A percentile compares a stretch with the other conserved stretches of the same genome.
These are phyloP conservation scores for Lactifluus echinatus DNA, from an alignment of 768 basidiomycete genomes.

Conservation along the genomic window DNA sequence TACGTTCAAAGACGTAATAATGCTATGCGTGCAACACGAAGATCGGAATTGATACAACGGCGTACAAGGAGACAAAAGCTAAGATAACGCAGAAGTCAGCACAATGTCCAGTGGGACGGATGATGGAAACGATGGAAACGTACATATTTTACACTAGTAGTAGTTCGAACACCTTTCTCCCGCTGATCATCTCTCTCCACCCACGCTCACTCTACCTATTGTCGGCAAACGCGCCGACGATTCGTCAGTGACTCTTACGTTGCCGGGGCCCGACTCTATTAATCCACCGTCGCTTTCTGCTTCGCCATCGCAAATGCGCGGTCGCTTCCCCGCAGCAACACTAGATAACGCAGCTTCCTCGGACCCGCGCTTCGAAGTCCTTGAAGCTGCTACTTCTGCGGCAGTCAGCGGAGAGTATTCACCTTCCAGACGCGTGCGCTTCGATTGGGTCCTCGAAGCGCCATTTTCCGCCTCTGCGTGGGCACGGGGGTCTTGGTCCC, in stretches of 20 bases:
- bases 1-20: conserved; percentile 4
- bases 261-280: neutral
- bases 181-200: conserved; percentile 8
- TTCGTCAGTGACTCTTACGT: neutral
- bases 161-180: neutral
- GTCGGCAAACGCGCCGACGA: neutral
- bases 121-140: neutral
- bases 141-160: conserved; percentile 14
- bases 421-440: conserved; percentile 29
- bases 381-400: conserved; percentile 5
- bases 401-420: conserved; percentile 20
- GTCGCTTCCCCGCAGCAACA: conserved; percentile 14
- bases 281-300: neutral
- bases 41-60: conserved; percentile 16
- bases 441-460: conserved; percentile 32
- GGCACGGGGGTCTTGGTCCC: conserved; percentile 21
- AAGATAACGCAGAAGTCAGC: neutral
- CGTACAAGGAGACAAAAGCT: conserved; percentile 16
- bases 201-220: neutral
- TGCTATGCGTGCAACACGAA: conserved; percentile 9
- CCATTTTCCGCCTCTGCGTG: conserved; percentile 27
- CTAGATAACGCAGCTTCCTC: conserved; percentile 16
- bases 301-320: conserved; percentile 6
- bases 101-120: neutral
- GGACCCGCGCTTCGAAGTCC: conserved; percentile 17